Percentiles rank a stretch among this genome's conserved stretches.
phyloP scores from a whole-genome alignment of 2,329 filamentous ascomycete genomes.

The Hansfordia pulvinata region DNA sequence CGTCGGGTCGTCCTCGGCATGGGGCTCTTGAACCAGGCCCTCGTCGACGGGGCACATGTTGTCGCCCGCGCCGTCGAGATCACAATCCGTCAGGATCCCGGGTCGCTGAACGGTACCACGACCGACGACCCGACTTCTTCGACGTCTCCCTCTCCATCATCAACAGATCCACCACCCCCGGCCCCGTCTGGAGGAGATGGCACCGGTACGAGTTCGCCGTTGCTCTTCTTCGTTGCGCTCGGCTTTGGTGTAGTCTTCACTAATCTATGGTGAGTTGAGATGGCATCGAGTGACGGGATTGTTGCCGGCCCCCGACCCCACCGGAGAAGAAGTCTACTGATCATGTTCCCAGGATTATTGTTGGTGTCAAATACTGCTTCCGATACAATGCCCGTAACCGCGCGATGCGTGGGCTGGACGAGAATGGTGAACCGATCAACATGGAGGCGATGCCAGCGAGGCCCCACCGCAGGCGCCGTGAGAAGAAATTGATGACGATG shows the following conservation, averaged over 20 bases:
- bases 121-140: slow-evolving; percentile 4
- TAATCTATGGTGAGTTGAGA: slow-evolving; percentile 72
- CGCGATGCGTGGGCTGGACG: slow-evolving; percentile 53
- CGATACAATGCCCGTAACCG: slow-evolving; percentile 93
- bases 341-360: slow-evolving; percentile 71
- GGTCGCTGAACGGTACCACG: too few species aligned
- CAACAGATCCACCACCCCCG: slow-evolving; percentile 1
- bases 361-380: slow-evolving; percentile 98
- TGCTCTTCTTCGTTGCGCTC: slow-evolving; percentile 87
- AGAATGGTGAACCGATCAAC: slow-evolving; percentile 80
- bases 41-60: slow-evolving; percentile 21
- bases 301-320: slow-evolving; percentile 1
- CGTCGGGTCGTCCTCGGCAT: too few species aligned
- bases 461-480: slow-evolving; percentile 72
- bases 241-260: slow-evolving; percentile 98
- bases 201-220: slow-evolving; percentile 52
- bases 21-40: slow-evolving; percentile 21
- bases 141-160: slow-evolving; percentile 2
- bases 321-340: neutral
- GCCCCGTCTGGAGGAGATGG: slow-evolving; percentile 16
- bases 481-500: slow-evolving; percentile 99
- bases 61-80: slow-evolving; percentile 20
- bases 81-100: slow-evolving; percentile 12
- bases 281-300: neutral
- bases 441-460: slow-evolving; percentile 67